Base-by-base conservation (phyloP, 2,329 filamentous ascomycete genomes). In the Penicillium thymicola region DNA sequence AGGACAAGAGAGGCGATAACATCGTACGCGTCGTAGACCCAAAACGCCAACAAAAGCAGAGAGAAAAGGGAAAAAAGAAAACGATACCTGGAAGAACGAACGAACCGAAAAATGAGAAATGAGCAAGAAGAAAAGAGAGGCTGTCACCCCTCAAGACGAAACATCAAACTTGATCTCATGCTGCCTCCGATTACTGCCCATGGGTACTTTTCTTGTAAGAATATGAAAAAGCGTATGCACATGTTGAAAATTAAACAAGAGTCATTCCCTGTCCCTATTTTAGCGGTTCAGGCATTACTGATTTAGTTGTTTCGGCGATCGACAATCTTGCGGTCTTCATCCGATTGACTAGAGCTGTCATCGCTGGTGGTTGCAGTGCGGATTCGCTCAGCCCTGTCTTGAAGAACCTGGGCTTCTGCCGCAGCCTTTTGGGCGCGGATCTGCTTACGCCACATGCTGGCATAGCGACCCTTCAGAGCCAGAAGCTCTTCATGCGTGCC, bases 401-500 rank as follows among this genome's bases (percentile, higher is more conserved):
- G 36, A 38, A 80, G 68, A 28, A 76, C 72, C 55, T 78, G 75
- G 7, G 84, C 85, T 67, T 86, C 81, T 54, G 84, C 81, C 3
- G 84, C 84, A 6, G 88, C 89, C 61, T 82, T 82, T 70, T 92
- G 88, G 2, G 89, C 89, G 58, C 88, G 83, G 60, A 89, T 92
- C 73, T 96, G 92, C 75, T 92, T 93, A 61, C 87, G 85, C 92
- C 92, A 96, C 85, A 96, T 92, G 58, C 86, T 87, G 11, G 85
- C 83, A 69, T 96, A 96, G 58, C 86, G 85, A 13, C 90, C 90
- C 30, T 85, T 85, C 46, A 83, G 78, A 2, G 80, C 80, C 5
- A 96, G 78, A 4, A 96, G 81, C 65, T 93, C 86, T 16, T 88
- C 82, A 69, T 96, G 92, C 0, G 86, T 92, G 16, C 91, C 91